Base-by-base conservation (phyloP, 371 early-diverging fungal species). In the Syncephalastrum monosporum region DNA sequence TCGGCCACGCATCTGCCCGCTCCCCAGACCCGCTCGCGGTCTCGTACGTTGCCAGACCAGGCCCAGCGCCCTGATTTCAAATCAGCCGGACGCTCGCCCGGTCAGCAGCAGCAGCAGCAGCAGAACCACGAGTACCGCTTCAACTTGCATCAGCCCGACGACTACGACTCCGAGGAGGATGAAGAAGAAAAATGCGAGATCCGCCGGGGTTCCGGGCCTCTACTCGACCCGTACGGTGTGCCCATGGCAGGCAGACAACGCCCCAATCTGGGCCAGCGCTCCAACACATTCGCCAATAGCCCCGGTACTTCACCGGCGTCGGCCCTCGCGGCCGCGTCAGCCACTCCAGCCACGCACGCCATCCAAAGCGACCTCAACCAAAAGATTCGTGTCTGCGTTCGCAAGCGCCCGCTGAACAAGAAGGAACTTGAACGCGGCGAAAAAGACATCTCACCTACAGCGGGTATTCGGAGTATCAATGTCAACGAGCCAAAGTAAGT, bases 301-400 rank as follows among this genome's bases (percentile, higher is more conserved):
- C 47, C 44, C n/a, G 16, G 50, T n/a, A 29, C 58, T 57, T 17
- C 57, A 19, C 45, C 62, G 38, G 54, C 65, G 25, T 50, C 67
- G 2, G 38, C 38, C n/a, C 50, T 25, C 21, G 49, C 70, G 43
- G 16, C 59, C 23, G 46, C 61, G 21, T 50, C 54, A 13, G 50
- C 59, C 27, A 42, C 55, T 41, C 27, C 62, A 29, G 19, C 63
- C 19, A 59, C 58, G 57, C 12, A 50, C 47, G 17, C 21, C 19
- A 14, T 14, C 27, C 42, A 64, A 45, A 67, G 59, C 42, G 84
- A 85, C 55, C 63, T 89, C 53, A 77, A 70, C 42, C 91, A 91
- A 49, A 82, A 87, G 57, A 97, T 97, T 60, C 87, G 95, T 42
- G 98, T 97, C 25, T 96, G 96, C 61, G 96, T 96, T 43, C 82